phyloP scores from a whole-genome alignment of 2,329 filamentous ascomycete genomes.

The Ascochyta pisi region DNA sequence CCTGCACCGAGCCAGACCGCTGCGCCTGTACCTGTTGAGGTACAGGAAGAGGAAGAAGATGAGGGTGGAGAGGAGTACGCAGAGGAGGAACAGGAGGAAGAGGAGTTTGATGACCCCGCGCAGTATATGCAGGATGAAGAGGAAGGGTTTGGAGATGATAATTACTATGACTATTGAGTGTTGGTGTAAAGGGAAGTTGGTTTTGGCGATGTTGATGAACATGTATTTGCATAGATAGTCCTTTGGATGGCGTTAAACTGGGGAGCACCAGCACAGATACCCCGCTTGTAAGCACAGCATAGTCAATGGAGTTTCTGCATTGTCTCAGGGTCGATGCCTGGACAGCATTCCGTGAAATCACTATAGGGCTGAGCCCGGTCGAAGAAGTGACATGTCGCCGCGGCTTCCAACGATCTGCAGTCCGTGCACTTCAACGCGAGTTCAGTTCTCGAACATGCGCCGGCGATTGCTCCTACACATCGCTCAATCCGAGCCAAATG shows the following conservation, averaged over 20 bases:
- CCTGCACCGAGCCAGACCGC: conserved; percentile 21
- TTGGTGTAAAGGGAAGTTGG: not conserved
- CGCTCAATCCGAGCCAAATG: conserved; percentile 7
- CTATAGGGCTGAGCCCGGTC: conserved; percentile 1
- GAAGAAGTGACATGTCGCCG: conserved; percentile 1
- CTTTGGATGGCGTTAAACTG: conserved; percentile 14
- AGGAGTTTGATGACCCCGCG: conserved; percentile 48
- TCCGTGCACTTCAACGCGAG: conserved; percentile 15
- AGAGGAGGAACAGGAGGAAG: conserved; percentile 47
- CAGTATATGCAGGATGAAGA: conserved; percentile 54
- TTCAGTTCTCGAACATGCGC: conserved; percentile 8
- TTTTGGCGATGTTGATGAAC: not conserved
- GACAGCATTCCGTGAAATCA: too few species aligned
- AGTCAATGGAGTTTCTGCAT: conserved; percentile 16
- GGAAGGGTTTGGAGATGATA: conserved; percentile 52
- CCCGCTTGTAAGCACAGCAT: conserved; percentile 21
- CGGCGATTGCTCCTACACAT: conserved; percentile 9
- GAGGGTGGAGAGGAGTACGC: conserved; percentile 31
- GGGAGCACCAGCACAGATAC: conserved; percentile 20
- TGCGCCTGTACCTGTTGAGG: conserved; percentile 15
- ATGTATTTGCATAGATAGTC: not conserved
- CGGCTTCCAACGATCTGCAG: conserved; percentile 15
- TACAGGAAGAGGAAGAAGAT: conserved; percentile 22
- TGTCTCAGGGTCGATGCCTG: not conserved
- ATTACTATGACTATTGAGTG: conserved; percentile 31